Base-by-base conservation (phyloP, 768 basidiomycete species). In the Rhodosporidiobolus sp. region DNA sequence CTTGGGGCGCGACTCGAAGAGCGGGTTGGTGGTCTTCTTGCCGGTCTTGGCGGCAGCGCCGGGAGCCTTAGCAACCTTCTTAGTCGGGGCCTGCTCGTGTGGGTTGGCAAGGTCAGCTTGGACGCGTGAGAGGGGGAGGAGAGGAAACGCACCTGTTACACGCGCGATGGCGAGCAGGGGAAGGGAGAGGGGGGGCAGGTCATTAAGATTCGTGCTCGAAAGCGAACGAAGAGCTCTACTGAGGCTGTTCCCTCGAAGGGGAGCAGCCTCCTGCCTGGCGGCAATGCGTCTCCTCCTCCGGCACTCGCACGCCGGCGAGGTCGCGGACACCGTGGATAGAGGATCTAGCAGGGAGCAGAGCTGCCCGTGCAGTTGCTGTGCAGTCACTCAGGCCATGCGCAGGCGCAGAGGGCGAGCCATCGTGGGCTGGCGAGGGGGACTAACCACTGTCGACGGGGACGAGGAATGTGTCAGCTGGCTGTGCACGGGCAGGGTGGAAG, bases 1-100 rank as follows among this genome's bases (percentile, higher is more conserved):
- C 83, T 90, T 91, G 78, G 93, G 87, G 72, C 81, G 85, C 66
- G 92, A 81, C 85, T 97, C 94, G 82, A 97, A 96, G 78, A 98
- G 88, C 78, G 95, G 95, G 86, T 97, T 97, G 85, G 94, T 95
- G 69, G 81, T 79, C 84, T 93, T 92, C 76, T 85, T 81, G 48
- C 84, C 74, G 48, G 70, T 48, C 84, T 91, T 91, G 85, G 38
- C 38, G 38, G 86, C 86, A 78, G 88, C 88, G 80, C 90, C 89
- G 79, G 88, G 88, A 57, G 91, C 86, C 70, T 72, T 72, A 45
- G 70, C 70, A 66, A 72, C 70, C 66, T 72, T 72, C 35, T 52
- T 49, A 49, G 65, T 56, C 30, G 70, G 70, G 65, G 70, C 70
- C 70, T 72, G 63, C 7, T 5, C 30, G 26, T 7, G n/a, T 8